Evolutionary conservation across 371 early-diverging fungal species (phyloP).

Genomic region (Mucor mucedo): DNA sequence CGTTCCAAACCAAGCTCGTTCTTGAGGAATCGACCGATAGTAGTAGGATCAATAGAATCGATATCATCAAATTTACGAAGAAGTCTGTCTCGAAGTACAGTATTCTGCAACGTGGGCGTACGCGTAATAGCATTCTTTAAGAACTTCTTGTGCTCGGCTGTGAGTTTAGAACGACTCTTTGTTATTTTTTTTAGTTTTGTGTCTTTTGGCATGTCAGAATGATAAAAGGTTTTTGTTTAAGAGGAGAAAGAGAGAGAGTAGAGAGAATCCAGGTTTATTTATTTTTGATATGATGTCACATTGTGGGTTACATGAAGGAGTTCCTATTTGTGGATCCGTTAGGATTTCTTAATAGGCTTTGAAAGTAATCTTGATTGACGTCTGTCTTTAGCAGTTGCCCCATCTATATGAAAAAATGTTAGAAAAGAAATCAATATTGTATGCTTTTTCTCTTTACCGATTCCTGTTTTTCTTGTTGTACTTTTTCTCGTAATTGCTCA

Average conservation of each 20-base stretch:
- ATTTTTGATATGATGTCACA: too few species aligned
- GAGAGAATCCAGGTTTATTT: too few species aligned
- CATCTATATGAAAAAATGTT: too few species aligned
- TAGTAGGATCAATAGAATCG: background rate
- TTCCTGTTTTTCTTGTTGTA: background rate
- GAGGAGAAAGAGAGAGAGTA: too few species aligned
- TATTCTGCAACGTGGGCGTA: background rate
- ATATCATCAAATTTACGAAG: background rate
- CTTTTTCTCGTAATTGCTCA: background rate
- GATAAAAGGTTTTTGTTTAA: too few species aligned
- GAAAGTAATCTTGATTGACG: too few species aligned
- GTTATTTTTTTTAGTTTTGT: background rate
- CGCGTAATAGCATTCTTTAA: background rate
- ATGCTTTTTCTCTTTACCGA: background rate
- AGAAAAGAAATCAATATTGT: too few species aligned
- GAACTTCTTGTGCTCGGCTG: background rate
- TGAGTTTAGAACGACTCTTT: slow-evolving; percentile 2
- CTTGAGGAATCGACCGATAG: background rate
- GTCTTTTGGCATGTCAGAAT: too few species aligned
- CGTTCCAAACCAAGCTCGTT: background rate
- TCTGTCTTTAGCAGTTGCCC: too few species aligned
- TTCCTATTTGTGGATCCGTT: too few species aligned
- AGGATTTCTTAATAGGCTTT: too few species aligned
- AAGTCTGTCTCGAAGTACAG: background rate
- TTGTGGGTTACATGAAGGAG: too few species aligned